Conservation (phyloP, 2,329 filamentous ascomycete species). For the Stachybotrys elegans region DNA sequence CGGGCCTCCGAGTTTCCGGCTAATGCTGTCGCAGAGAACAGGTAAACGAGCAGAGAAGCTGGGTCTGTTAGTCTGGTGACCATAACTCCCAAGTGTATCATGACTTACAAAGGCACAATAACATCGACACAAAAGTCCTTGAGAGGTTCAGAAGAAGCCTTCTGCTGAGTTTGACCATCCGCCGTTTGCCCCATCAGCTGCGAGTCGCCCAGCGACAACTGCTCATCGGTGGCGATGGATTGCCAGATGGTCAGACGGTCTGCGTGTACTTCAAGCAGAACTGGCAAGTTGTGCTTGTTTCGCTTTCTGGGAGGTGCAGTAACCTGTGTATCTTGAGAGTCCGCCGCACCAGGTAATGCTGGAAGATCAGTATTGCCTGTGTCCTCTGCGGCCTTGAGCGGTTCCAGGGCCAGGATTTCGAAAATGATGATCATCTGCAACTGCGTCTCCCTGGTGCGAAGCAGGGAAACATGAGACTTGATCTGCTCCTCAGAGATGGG, state of each 20-base stretch:
- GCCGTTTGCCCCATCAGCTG: slow-evolving; percentile 28
- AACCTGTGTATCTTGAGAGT: slow-evolving; percentile 22
- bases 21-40: slow-evolving; percentile 63
- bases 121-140: slow-evolving; percentile 77
- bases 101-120: slow-evolving; percentile 68
- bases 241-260: slow-evolving; percentile 83
- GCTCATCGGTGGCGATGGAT: slow-evolving; percentile 61
- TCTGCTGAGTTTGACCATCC: slow-evolving; percentile 32
- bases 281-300: slow-evolving; percentile 57
- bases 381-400: slow-evolving; percentile 36
- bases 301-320: slow-evolving; percentile 43
- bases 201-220: slow-evolving; percentile 44
- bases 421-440: slow-evolving; percentile 76
- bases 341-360: slow-evolving; percentile 31
- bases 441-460: slow-evolving; percentile 73
- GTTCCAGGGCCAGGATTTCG: slow-evolving; percentile 69
- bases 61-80: slow-evolving; percentile 25
- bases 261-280: slow-evolving; percentile 66
- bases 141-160: slow-evolving; percentile 54
- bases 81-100: too few species aligned
- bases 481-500: slow-evolving; percentile 45
- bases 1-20: slow-evolving; percentile 71
- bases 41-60: slow-evolving; percentile 74
- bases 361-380: slow-evolving; percentile 42
- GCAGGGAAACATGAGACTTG: slow-evolving; percentile 57